A percentile compares a stretch with the other conserved stretches of the same genome.
phyloP scores from a whole-genome alignment of 2,329 filamentous ascomycete species.

The Phialemonium atrogriseum region DNA sequence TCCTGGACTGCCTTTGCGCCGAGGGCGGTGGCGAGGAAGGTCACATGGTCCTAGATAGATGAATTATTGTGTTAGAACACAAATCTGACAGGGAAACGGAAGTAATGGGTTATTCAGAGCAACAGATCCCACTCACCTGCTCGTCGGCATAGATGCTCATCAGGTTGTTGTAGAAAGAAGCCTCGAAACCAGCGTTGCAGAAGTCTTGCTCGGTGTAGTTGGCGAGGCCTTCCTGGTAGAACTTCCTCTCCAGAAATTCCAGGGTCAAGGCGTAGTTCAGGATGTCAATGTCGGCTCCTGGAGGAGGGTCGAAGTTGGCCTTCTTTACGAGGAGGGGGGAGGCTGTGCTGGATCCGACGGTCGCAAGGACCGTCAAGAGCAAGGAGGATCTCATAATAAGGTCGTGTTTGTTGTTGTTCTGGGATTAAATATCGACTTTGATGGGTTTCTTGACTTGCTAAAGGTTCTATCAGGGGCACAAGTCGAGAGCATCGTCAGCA shows the following conservation, averaged over 20 bases:
- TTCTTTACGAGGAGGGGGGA: background rate
- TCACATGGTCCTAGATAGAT: slow-evolving; percentile 52
- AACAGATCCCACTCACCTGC: slow-evolving; percentile 7
- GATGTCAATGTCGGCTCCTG: background rate
- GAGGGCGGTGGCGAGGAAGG: slow-evolving; percentile 42
- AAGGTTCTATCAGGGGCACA: too few species aligned
- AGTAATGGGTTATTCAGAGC: too few species aligned
- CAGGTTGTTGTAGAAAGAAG: slow-evolving; percentile 49
- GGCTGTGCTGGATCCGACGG: background rate
- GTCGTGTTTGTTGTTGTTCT: too few species aligned
- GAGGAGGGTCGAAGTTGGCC: background rate
- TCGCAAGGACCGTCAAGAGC: background rate
- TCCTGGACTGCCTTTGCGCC: slow-evolving; percentile 41
- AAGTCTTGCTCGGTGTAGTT: slow-evolving; percentile 36
- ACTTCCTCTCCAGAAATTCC: slow-evolving; percentile 51
- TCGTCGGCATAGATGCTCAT: slow-evolving; percentile 50
- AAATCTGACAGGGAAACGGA: too few species aligned
- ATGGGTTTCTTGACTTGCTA: too few species aligned
- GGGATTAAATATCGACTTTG: too few species aligned
- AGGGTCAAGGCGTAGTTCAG: slow-evolving; percentile 30
- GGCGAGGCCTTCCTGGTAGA: slow-evolving; percentile 51
- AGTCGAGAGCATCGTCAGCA: too few species aligned
- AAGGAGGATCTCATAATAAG: background rate
- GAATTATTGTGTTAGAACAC: too few species aligned
- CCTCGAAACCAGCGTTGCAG: slow-evolving; percentile 4